Conservation (phyloP, 116 monocot species). For the Papilionanthe hybrid region DNA sequence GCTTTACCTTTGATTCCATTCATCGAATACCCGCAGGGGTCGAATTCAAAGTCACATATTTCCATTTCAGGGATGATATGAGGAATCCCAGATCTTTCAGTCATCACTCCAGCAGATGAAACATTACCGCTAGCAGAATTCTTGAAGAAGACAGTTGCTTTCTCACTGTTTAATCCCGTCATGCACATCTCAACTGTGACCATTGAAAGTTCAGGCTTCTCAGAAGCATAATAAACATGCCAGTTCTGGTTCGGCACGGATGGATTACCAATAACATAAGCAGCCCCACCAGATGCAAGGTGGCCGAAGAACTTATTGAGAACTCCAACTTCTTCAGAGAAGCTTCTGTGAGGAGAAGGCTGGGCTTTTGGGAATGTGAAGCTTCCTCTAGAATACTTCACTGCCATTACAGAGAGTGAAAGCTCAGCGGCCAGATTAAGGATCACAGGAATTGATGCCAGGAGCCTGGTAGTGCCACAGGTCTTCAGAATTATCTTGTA, state of each 20-base stretch:
- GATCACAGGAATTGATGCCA: conserved; percentile 39
- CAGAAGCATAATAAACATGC: conserved; percentile 72
- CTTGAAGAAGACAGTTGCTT: conserved; percentile 61
- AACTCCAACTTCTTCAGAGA: conserved; percentile 55
- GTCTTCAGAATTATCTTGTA: conserved; percentile 22
- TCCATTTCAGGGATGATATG: conserved; percentile 82
- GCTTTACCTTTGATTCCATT: conserved; percentile 54
- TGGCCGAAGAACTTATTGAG: conserved; percentile 50
- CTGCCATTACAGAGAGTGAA: conserved; percentile 43
- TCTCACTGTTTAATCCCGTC: conserved; percentile 47
- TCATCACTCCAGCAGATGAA: conserved; percentile 31
- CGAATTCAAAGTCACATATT: conserved; percentile 84
- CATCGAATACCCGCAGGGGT: conserved; percentile 90
- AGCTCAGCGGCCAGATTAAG: conserved; percentile 42
- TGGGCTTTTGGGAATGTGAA: conserved; percentile 68
- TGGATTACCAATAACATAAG: conserved; percentile 64
- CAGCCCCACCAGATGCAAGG: conserved; percentile 48
- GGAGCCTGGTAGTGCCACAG: conserved; percentile 22
- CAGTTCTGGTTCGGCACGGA: conserved; percentile 38
- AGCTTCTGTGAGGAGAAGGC: conserved; percentile 60
- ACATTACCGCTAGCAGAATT: conserved; percentile 13
- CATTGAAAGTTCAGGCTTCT: conserved; percentile 47
- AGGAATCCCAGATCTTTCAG: conserved; percentile 48
- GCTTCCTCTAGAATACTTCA: conserved; percentile 62
- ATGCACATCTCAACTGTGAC: conserved; percentile 86